A percentile compares a stretch with the other conserved stretches of the same genome.
Conservation (phyloP, 495 filamentous ascomycete genomes). For the Neurospora sp. region DNA sequence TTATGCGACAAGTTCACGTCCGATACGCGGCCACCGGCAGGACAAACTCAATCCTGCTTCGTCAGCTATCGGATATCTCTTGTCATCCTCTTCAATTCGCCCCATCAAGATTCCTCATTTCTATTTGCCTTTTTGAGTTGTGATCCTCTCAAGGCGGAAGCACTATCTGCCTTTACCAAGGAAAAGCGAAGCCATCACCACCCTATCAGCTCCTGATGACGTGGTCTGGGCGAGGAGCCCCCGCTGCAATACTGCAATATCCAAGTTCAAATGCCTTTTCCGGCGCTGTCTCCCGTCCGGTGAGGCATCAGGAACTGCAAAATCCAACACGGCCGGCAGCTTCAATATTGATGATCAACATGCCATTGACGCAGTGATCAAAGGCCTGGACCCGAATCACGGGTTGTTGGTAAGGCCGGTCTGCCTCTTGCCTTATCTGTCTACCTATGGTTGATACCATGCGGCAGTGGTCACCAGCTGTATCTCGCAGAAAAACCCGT, state of each 20-base stretch:
- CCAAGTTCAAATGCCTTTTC: neutral
- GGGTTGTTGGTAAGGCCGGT: neutral
- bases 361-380: neutral
- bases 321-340: neutral
- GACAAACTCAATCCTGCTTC: neutral
- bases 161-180: neutral
- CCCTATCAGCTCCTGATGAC: neutral
- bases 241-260: neutral
- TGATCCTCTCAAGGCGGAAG: neutral
- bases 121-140: neutral
- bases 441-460: neutral
- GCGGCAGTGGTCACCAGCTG: neutral
- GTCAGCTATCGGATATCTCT: neutral
- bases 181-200: neutral
- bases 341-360: neutral
- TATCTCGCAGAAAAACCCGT: neutral
- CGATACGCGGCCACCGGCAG: neutral
- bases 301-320: neutral
- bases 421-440: neutral
- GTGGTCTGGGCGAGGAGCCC: neutral
- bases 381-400: neutral
- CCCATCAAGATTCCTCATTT: neutral
- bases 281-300: neutral
- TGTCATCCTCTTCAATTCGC: neutral
- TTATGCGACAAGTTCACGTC: neutral